These are phyloP conservation scores for Fusarium musae DNA, from an alignment of 2,329 filamentous ascomycete species.

Conservation along the genomic window DNA sequence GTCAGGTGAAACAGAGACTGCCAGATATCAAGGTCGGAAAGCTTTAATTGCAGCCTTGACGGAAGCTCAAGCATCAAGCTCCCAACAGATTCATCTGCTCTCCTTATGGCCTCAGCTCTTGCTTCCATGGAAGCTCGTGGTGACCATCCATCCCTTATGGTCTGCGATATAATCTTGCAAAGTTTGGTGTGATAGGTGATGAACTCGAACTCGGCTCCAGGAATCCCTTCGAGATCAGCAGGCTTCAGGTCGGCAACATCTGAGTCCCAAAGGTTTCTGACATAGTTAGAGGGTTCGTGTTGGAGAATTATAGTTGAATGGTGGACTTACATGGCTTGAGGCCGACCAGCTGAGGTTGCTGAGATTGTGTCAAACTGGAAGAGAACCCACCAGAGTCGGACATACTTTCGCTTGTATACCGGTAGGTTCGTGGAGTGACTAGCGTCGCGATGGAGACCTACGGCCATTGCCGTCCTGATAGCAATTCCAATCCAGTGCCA, in stretches of 20 bases:
- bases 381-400: constrained; percentile 13
- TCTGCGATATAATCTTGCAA: constrained; percentile 12
- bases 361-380: constrained; percentile 19
- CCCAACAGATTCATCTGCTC: neutral
- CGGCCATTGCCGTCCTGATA: constrained; percentile 6
- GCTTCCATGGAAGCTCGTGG: neutral
- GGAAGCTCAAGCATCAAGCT: neutral
- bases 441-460: constrained; percentile 3
- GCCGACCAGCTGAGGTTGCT: constrained; percentile 3
- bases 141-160: constrained; percentile 1
- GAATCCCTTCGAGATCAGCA: neutral
- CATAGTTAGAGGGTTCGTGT: neutral
- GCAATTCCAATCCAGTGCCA: constrained; percentile 25
- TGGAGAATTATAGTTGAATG: accelerated
- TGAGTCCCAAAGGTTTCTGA: neutral
- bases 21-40: neutral
- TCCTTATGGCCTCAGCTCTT: neutral
- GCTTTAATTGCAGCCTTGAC: neutral
- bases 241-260: neutral
- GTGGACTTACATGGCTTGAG: constrained; percentile 4
- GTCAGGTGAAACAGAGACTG: neutral
- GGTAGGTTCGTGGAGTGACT: constrained; percentile 9
- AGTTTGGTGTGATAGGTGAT: neutral
- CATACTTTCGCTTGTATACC: constrained; percentile 6
- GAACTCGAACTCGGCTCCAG: neutral